Base-by-base conservation (phyloP, 2,329 filamentous ascomycete species). In the Fusarium pilosicola region DNA sequence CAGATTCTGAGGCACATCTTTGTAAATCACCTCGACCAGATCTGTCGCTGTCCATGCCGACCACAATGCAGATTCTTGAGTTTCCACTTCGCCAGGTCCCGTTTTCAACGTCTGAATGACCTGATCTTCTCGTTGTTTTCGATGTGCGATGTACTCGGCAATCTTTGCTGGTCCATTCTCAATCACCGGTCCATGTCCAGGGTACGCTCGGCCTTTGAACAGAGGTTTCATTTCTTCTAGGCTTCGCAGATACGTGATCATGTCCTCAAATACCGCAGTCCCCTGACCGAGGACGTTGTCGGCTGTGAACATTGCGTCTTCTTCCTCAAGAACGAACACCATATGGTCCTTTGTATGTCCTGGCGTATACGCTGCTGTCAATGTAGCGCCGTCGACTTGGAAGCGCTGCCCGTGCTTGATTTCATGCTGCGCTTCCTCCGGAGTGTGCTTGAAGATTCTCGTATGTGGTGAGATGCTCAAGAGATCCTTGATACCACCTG, bases 281-380 rank as follows among this genome's bases (percentile, higher is more conserved):
- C 94, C 94, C 68, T 97, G 93, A 2, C 95, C 95, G 5, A 97
- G 87, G 4, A 97, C 92, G 79, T 96, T 97, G 82, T 97, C 95
- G 12, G 92, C 95, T 0, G 94, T 97, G 81, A 97, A 96, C 84
- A 97, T 90, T 45, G 93, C 92, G 76, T 94, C 88, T 78, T 97
- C 87, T 88, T 97, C 93, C 51, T 91, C 88, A 9, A 97, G 83
- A 10, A 95, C 81, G 74, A 97, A 92, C 24, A 88, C 90, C 87
- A 95, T 92, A 80, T 98, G 96, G 79, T 98, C 95, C 7, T 85
- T 85, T 0, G 95, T 93, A 80, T 98, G 95, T 2, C 96, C 88
- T 6, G 87, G 88, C 10, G 85, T 86, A 74, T 88, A 82, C 28
- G 91, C 85, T 0, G 94, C 93, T 30, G 85, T 88, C 57, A 97